phyloP scores from a whole-genome alignment of 257 asterid genomes.

The Salvia miltiorrhiza region DNA sequence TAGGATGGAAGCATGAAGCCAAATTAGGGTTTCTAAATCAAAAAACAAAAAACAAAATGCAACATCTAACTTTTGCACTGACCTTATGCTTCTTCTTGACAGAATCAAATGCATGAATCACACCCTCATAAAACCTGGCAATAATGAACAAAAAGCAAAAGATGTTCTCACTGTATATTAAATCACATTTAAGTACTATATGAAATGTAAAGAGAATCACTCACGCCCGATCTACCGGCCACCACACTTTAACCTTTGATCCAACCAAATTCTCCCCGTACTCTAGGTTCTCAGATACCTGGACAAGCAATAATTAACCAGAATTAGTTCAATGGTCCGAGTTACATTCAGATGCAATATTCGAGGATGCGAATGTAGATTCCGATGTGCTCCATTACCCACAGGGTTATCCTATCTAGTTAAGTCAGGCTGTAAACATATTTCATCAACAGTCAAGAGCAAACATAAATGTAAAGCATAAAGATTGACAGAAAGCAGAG shows the following conservation, averaged over 20 bases:
- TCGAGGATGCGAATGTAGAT: constrained; percentile 16
- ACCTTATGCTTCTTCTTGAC: constrained; percentile 79
- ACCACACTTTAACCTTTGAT: constrained; percentile 76
- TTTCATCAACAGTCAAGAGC: background rate
- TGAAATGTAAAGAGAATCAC: constrained; percentile 28
- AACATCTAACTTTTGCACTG: constrained; percentile 27
- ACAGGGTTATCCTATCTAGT: background rate
- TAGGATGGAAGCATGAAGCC: constrained; percentile 12
- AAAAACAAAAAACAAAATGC: constrained; percentile 19
- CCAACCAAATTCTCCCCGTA: constrained; percentile 66
- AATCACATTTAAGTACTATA: background rate
- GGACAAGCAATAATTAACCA: constrained; percentile 21
- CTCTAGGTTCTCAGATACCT: constrained; percentile 50
- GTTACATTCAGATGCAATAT: background rate
- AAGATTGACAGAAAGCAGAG: background rate
- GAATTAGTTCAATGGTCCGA: background rate
- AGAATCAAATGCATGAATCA: constrained; percentile 57
- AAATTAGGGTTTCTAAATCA: constrained; percentile 16
- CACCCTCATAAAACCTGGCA: constrained; percentile 86
- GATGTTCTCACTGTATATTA: background rate
- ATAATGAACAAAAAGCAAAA: constrained; percentile 21
- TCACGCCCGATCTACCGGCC: constrained; percentile 82
- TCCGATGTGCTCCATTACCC: background rate
- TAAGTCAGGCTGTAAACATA: background rate
- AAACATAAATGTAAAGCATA: background rate